Evolutionary conservation across 148 eudicot genomes (phyloP), one percentile per base, ranked within the genome.

Genomic region (Persicaria maculosa): DNA sequence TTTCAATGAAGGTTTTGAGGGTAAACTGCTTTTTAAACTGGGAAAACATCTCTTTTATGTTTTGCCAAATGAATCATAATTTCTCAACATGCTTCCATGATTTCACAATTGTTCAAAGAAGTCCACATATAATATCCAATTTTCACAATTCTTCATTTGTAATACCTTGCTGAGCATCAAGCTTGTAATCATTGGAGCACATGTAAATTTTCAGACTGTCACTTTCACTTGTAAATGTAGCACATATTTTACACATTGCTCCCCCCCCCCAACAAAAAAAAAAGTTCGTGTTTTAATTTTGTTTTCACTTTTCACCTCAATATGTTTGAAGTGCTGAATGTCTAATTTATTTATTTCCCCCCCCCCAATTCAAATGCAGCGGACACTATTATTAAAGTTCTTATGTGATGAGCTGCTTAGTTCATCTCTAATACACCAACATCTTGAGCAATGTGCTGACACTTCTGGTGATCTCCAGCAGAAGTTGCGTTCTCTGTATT

Each of bases 331-430:
- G 17, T 58, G 12, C 67, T 79, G 44, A 74, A 31, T 58, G 14
- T 45, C 31, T 36, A 48, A 50, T 54, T 50, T 59, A 47, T 17
- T 12, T 0, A 72, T 70, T 79, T 72, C 16, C 25, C 25, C 25
- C 22, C 22, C 22, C 25, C 25, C 25, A 0, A 77, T 74, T 45
- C 72, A 64, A 68, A 54, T 82, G 81, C 88, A 89, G 93, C 84
- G 88, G 77, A 77, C 77, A 45, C 72, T 67, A 12, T 76, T 89
- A 59, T 85, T 89, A 55, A 89, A 86, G 73, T 77, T 84, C 81
- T 75, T 89, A 43, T 85, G 83, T 71, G 91, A 89, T 48, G 93
- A 87, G 82, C 81, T 81, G 76, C 82, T 89, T 68, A 87, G 80
- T 78, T 83, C 91, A 6, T 76, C 82, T 75, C 74, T 75, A 50